phyloP scores from a whole-genome alignment of 1,284 basidiomycete genomes.

The Moesziomyces globuligerus region DNA sequence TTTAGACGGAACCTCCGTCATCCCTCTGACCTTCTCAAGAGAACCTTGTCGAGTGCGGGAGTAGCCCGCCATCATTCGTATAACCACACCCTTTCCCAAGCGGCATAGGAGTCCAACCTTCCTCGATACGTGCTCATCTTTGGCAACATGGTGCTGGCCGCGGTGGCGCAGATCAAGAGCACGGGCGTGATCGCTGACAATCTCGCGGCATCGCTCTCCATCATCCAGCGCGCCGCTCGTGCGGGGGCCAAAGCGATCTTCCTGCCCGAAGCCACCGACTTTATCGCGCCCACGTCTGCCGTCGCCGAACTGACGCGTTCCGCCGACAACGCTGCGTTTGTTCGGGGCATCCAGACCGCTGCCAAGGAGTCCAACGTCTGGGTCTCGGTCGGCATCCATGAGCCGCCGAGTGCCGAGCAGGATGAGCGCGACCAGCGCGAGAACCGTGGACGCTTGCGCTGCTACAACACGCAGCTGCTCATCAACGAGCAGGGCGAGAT shows the following conservation, averaged over 20 bases:
- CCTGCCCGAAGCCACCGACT: slow-evolving; percentile 71
- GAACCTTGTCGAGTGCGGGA: no score
- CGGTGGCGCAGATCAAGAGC: slow-evolving; percentile 61
- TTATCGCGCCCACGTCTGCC: slow-evolving; percentile 68
- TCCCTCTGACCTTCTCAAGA: no score
- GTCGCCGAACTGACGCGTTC: slow-evolving; percentile 60
- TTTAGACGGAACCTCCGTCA: no score
- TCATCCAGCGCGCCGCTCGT: slow-evolving; percentile 65
- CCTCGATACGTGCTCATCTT: no score
- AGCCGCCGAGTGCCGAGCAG: slow-evolving; percentile 61
- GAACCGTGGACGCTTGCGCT: slow-evolving; percentile 60
- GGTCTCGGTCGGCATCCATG: slow-evolving; percentile 71
- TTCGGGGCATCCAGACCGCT: slow-evolving; percentile 64
- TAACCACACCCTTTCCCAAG: no score
- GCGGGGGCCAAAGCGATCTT: slow-evolving; percentile 69
- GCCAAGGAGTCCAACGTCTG: slow-evolving; percentile 68
- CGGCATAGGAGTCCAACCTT: no score
- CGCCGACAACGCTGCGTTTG: slow-evolving; percentile 59
- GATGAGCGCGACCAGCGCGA: slow-evolving; percentile 30
- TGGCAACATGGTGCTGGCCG: slow-evolving; percentile 56
- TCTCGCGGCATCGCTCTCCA: slow-evolving; percentile 27
- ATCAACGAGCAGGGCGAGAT: slow-evolving; percentile 69
- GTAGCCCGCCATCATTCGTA: no score
- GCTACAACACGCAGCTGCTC: slow-evolving; percentile 71
- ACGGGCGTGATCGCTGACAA: slow-evolving; percentile 59